phyloP scores from a whole-genome alignment of 2,329 filamentous ascomycete genomes.

The Alternaria viburni region DNA sequence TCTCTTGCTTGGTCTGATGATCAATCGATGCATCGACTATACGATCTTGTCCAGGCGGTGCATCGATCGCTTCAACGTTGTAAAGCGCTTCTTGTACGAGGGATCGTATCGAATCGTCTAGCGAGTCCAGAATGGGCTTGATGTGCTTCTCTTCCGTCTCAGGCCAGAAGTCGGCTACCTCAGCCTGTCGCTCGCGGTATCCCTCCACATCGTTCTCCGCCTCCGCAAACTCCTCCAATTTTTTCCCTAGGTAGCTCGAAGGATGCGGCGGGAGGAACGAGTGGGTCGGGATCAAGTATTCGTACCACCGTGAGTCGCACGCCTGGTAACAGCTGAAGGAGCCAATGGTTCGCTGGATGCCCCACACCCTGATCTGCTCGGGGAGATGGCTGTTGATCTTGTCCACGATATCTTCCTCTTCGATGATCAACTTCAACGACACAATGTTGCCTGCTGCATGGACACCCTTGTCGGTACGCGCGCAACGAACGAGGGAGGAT shows the following conservation, averaged over 20 bases:
- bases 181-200: slow-evolving; percentile 72
- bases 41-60: slow-evolving; percentile 35
- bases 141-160: slow-evolving; percentile 81
- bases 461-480: slow-evolving; percentile 95
- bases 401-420: slow-evolving; percentile 83
- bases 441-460: slow-evolving; percentile 96
- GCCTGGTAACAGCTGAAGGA: slow-evolving; percentile 93
- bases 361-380: slow-evolving; percentile 93
- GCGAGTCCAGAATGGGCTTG: slow-evolving; percentile 66
- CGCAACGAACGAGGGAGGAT: slow-evolving; percentile 90
- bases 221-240: slow-evolving; percentile 78
- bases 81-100: slow-evolving; percentile 69
- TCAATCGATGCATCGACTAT: slow-evolving; percentile 43
- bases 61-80: slow-evolving; percentile 43
- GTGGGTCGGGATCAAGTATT: slow-evolving; percentile 94
- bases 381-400: slow-evolving; percentile 89
- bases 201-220: slow-evolving; percentile 74
- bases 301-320: slow-evolving; percentile 95
- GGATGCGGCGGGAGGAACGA: slow-evolving; percentile 92
- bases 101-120: slow-evolving; percentile 69
- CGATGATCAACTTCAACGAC: slow-evolving; percentile 92
- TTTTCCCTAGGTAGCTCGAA: slow-evolving; percentile 81
- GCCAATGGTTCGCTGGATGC: slow-evolving; percentile 85
- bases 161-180: slow-evolving; percentile 82
- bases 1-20: slow-evolving; percentile 13